Percentiles rank a stretch among this genome's conserved stretches.
These are phyloP conservation scores for Epichloe gansuensis DNA, from an alignment of 2,329 filamentous ascomycete genomes.

Conservation along the genomic window DNA sequence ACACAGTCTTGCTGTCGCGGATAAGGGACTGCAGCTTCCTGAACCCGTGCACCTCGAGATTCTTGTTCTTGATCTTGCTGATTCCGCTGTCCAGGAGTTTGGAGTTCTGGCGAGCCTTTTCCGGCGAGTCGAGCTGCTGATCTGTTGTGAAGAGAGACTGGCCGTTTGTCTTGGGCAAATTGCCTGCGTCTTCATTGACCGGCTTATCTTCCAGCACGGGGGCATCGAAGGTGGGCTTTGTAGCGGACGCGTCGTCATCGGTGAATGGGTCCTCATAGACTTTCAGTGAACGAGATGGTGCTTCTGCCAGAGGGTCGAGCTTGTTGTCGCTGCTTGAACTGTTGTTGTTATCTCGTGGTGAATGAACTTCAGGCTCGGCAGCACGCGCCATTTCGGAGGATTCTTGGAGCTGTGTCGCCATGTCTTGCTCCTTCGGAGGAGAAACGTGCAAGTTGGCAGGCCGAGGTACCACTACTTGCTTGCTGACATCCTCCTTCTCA, in stretches of 20 bases:
- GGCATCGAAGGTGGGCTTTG: conserved; percentile 31
- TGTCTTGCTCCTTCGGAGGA: conserved; percentile 15
- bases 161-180: conserved; percentile 16
- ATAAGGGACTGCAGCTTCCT: conserved; percentile 65
- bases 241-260: conserved; percentile 29
- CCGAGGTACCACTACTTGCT: conserved; percentile 37
- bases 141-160: conserved; percentile 10
- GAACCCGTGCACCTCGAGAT: conserved; percentile 72
- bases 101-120: conserved; percentile 44
- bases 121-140: conserved; percentile 20
- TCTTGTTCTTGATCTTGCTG: conserved; percentile 55
- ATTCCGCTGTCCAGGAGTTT: conserved; percentile 64
- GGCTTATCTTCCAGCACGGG: conserved; percentile 48
- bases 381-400: conserved; percentile 4
- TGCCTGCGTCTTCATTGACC: conserved; percentile 42
- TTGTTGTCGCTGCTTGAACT: conserved; percentile 2
- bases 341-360: not conserved
- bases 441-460: conserved; percentile 26
- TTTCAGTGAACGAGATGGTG: conserved; percentile 31
- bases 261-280: conserved; percentile 54
- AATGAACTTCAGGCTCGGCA: conserved; percentile 5
- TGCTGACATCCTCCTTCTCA: conserved; percentile 39
- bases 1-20: conserved; percentile 51
- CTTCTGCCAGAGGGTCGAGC: conserved; percentile 9
- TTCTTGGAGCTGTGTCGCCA: conserved; percentile 4